Conservation (phyloP, 768 basidiomycete genomes). For the Termitomyces bulborhizus region DNA sequence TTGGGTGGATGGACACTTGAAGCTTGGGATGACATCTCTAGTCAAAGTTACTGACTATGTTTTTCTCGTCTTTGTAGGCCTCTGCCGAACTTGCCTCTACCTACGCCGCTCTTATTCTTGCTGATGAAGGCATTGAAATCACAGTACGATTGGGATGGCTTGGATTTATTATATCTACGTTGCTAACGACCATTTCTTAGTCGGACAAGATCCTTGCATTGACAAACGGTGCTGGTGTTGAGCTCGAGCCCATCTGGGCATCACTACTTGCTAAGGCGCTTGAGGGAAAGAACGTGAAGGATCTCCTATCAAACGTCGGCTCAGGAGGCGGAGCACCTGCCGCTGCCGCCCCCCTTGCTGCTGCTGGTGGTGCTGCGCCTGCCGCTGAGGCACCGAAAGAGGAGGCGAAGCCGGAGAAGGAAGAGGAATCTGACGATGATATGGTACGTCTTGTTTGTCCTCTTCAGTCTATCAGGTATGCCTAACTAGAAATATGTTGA, state of each 20-base stretch:
- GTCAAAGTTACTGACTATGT: neutral
- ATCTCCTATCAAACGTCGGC: conserved; percentile 92
- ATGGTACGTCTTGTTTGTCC: conserved; percentile 48
- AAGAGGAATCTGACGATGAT: conserved; percentile 88
- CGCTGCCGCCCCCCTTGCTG: conserved; percentile 37
- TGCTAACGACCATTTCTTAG: conserved; percentile 31
- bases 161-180: neutral
- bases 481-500: neutral
- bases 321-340: conserved; percentile 85
- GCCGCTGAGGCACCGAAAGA: conserved; percentile 70
- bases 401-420: conserved; percentile 82
- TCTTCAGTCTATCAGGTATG: neutral
- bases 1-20: conserved; percentile 14
- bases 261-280: conserved; percentile 95
- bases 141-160: conserved; percentile 58
- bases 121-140: conserved; percentile 95
- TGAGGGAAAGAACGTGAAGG: conserved; percentile 97
- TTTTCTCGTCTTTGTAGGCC: conserved; percentile 24
- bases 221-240: conserved; percentile 75
- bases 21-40: conserved; percentile 10
- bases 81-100: conserved; percentile 82
- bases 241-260: conserved; percentile 97
- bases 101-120: conserved; percentile 97
- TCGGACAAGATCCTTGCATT: conserved; percentile 89
- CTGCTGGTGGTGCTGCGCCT: conserved; percentile 50